Percentiles rank a stretch among this genome's conserved stretches.
These are phyloP conservation scores for Arthrobotrys pseudoclavata DNA, from an alignment of 2,329 filamentous ascomycete genomes.

Conservation along the genomic window DNA sequence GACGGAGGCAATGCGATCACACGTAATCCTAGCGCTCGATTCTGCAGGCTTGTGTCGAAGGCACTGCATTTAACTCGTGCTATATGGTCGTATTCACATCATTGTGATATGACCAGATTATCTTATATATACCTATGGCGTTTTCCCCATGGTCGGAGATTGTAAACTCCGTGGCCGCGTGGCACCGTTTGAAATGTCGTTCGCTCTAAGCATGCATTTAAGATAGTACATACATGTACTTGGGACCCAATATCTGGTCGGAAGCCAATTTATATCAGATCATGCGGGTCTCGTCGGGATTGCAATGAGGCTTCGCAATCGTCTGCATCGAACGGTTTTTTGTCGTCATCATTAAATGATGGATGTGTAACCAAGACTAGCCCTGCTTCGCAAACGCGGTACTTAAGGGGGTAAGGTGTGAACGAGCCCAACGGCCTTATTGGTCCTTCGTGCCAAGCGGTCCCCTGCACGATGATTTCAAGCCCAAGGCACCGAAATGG, in stretches of 20 bases:
- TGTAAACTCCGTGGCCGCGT: constrained; percentile 1
- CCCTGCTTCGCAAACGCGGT: constrained; percentile 30
- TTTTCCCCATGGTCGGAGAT: background rate
- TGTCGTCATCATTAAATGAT: constrained; percentile 37
- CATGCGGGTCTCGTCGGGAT: constrained; percentile 14
- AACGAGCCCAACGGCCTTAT: constrained; percentile 12
- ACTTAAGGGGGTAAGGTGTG: constrained; percentile 39
- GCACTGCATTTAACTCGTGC: constrained; percentile 9
- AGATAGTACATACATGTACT: background rate
- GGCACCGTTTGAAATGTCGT: background rate
- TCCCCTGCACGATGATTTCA: constrained; percentile 40
- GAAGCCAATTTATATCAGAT: constrained; percentile 20
- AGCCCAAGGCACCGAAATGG: constrained; percentile 40
- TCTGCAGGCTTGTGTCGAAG: background rate
- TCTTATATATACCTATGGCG: background rate
- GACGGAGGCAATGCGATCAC: constrained; percentile 15
- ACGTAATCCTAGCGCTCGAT: constrained; percentile 23
- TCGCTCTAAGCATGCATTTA: background rate
- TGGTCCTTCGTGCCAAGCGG: constrained; percentile 39
- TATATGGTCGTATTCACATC: background rate
- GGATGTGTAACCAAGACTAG: constrained; percentile 43
- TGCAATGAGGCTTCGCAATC: constrained; percentile 16
- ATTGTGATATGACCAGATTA: background rate
- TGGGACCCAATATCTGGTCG: background rate
- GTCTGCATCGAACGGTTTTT: constrained; percentile 15